These are phyloP conservation scores for Lactuca saligna DNA, from an alignment of 129 eudicot genomes.

Conservation along the genomic window DNA sequence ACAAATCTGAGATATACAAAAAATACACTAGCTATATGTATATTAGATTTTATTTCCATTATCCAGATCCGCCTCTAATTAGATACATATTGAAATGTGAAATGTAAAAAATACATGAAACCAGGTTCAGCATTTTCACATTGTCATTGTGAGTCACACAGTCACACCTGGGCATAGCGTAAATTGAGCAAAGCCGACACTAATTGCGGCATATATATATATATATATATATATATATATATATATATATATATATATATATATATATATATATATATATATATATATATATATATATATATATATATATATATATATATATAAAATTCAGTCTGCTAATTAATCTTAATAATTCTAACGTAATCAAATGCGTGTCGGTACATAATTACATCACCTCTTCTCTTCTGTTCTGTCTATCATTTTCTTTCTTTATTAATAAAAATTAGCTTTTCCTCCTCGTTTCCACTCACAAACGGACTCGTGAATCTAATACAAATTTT, in stretches of 20 bases:
- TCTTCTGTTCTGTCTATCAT: not conserved
- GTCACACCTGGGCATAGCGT: not conserved
- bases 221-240: not conserved
- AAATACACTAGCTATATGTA: too few relatives aligned
- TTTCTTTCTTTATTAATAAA: not conserved
- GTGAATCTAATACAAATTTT: not conserved
- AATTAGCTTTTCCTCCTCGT: not conserved
- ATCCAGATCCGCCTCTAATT: too few relatives aligned
- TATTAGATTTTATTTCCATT: too few relatives aligned
- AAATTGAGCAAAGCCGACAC: conserved; percentile 20
- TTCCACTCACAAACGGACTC: not conserved
- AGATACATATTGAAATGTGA: not conserved
- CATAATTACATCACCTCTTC: not conserved
- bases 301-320: not conserved
- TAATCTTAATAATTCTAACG: conserved; percentile 20
- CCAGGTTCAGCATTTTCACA: not conserved
- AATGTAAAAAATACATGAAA: not conserved
- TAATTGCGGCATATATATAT: conserved; percentile 25
- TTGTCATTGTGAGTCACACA: conserved; percentile 7
- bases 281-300: not conserved
- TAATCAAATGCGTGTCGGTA: conserved; percentile 32
- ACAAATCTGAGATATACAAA: not conserved
- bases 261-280: not conserved
- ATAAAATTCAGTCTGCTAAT: conserved; percentile 9
- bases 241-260: not conserved